phyloP scores from a whole-genome alignment of 331 rosid species.

The Cydonia oblonga region DNA sequence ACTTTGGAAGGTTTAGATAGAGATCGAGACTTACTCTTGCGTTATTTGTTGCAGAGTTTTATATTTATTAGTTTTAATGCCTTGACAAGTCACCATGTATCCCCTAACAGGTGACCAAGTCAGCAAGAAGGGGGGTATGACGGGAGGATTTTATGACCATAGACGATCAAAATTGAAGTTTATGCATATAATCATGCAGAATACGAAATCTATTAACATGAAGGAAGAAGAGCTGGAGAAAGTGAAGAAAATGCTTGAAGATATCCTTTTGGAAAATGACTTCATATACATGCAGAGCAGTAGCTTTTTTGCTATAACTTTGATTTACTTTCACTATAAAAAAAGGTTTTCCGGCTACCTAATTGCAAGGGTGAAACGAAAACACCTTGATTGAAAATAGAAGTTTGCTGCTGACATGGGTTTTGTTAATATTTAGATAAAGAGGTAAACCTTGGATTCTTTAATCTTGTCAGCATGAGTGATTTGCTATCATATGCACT shows the following conservation, averaged over 20 bases:
- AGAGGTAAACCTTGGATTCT: not conserved
- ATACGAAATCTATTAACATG: slow-evolving; percentile 32
- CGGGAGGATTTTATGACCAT: slow-evolving; percentile 97
- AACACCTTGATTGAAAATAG: not conserved
- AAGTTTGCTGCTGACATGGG: not conserved
- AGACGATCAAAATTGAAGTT: slow-evolving; percentile 81
- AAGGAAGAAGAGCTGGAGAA: slow-evolving; percentile 58
- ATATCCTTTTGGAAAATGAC: slow-evolving; percentile 58
- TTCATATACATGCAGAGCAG: not conserved
- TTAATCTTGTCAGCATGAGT: not conserved
- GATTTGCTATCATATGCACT: not conserved
- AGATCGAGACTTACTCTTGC: not conserved
- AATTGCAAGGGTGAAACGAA: not conserved
- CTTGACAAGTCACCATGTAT: slow-evolving; percentile 16
- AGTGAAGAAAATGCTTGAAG: slow-evolving; percentile 58
- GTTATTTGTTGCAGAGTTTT: slow-evolving; percentile 2
- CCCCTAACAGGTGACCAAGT: slow-evolving; percentile 81
- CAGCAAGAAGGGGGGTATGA: slow-evolving; percentile 97
- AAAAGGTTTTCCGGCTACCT: not conserved
- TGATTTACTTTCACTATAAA: not conserved
- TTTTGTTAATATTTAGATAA: not conserved
- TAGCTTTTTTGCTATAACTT: no score
- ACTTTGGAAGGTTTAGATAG: slow-evolving; percentile 71
- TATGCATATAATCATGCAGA: slow-evolving; percentile 56
- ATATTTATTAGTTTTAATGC: slow-evolving; percentile 1